These are phyloP conservation scores for Exutisphaerella laricina DNA, from an alignment of 2,329 filamentous ascomycete genomes.

Conservation along the genomic window DNA sequence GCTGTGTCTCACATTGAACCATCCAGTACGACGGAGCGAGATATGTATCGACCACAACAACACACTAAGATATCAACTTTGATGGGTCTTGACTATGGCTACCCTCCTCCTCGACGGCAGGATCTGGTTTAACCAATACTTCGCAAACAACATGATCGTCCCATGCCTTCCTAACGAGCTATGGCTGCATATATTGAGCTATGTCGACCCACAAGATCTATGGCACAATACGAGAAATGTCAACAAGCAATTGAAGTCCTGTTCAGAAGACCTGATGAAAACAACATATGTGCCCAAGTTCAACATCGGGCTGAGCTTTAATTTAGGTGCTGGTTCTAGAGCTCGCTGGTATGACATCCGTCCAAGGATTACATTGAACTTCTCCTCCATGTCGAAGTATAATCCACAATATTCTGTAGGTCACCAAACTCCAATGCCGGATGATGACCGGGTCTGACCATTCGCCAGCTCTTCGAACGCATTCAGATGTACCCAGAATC, in stretches of 20 bases:
- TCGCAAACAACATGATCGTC: conserved; percentile 6
- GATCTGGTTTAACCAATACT: too few species aligned
- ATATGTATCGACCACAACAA: too few species aligned
- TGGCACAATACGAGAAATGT: conserved; percentile 17
- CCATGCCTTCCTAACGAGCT: conserved; percentile 22
- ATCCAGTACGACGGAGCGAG: conserved; percentile 1
- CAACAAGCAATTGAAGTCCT: conserved; percentile 12
- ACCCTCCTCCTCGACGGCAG: too few species aligned
- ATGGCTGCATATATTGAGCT: conserved; percentile 22
- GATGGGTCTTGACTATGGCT: too few species aligned
- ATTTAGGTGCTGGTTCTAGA: conserved; percentile 16
- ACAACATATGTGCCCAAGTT: conserved; percentile 11
- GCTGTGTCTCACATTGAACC: not conserved
- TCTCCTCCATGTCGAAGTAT: conserved; percentile 16
- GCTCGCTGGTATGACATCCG: conserved; percentile 23
- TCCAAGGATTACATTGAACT: conserved; percentile 19
- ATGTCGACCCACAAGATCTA: conserved; percentile 17
- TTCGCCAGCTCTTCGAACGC: conserved; percentile 14
- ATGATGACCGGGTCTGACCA: not conserved
- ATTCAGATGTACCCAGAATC: conserved; percentile 16
- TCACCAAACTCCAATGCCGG: not conserved
- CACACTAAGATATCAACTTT: too few species aligned
- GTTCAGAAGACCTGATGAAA: conserved; percentile 16
- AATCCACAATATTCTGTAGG: conserved; percentile 19
- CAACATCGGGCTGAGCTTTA: conserved; percentile 17